These are phyloP conservation scores for Botrytis fabae DNA, from an alignment of 2,329 filamentous ascomycete species.

Conservation along the genomic window DNA sequence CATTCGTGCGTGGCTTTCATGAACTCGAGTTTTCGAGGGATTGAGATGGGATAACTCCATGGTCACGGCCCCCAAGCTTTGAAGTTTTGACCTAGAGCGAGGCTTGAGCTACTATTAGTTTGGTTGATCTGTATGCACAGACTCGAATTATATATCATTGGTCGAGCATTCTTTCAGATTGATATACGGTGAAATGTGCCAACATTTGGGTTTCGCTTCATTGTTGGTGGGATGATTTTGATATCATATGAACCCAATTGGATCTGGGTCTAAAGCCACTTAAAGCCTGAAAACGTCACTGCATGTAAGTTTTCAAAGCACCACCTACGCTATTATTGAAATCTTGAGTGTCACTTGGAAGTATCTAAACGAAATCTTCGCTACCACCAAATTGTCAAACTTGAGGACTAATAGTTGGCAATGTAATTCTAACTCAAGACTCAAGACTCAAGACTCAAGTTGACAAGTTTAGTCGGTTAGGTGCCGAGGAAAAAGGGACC, in stretches of 20 bases:
- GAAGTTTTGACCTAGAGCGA: background rate
- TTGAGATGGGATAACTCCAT: background rate
- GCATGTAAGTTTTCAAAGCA: background rate
- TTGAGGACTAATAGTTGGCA: background rate
- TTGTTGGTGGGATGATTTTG: background rate
- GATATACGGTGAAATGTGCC: background rate
- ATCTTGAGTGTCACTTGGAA: background rate
- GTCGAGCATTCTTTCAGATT: background rate
- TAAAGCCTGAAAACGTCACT: background rate
- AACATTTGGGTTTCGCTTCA: background rate
- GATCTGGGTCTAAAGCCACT: background rate
- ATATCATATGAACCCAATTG: background rate
- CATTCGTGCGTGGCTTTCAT: constrained; percentile 8
- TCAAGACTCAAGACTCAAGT: background rate
- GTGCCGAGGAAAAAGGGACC: background rate
- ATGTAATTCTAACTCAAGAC: background rate
- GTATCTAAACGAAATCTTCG: background rate
- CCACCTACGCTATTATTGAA: background rate
- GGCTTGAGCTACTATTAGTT: background rate
- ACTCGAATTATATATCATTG: background rate
- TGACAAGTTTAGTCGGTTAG: background rate
- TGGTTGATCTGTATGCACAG: background rate
- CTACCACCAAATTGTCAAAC: background rate
- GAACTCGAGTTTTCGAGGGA: background rate
- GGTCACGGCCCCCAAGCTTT: background rate